Conservation (phyloP, 352 stramenopile genomes). For the Globisporangium camurandrum region DNA sequence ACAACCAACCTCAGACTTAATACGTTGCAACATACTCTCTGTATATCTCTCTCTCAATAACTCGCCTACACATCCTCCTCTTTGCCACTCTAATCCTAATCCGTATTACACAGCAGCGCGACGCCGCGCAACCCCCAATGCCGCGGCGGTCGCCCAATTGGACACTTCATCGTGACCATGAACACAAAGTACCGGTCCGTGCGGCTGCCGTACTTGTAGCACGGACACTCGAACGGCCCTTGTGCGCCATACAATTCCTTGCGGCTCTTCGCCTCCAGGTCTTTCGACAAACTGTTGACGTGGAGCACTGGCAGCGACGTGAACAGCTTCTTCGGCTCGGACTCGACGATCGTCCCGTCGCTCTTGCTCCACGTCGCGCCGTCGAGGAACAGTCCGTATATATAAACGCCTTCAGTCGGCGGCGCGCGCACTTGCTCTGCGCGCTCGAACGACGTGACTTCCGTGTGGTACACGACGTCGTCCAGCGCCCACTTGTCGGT, state of each 20-base stretch:
- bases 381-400: constrained; percentile 97
- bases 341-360: constrained; percentile 92
- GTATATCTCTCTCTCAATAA: neutral
- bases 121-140: constrained; percentile 94
- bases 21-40: neutral
- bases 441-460: constrained; percentile 93
- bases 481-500: constrained; percentile 97
- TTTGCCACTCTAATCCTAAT: constrained; percentile 29
- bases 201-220: constrained; percentile 95
- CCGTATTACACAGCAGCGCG: constrained; percentile 93
- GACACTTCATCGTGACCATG: constrained; percentile 90
- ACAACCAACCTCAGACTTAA: too few species aligned
- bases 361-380: constrained; percentile 94
- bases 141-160: constrained; percentile 80
- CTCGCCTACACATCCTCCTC: neutral
- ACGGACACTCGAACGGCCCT: constrained; percentile 92
- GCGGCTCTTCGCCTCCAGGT: constrained; percentile 87
- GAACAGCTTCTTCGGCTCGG: constrained; percentile 96
- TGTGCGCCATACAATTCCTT: constrained; percentile 90
- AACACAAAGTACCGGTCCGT: constrained; percentile 97
- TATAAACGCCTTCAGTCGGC: constrained; percentile 94
- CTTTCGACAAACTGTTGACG: constrained; percentile 94
- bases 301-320: constrained; percentile 93
- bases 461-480: constrained; percentile 96
- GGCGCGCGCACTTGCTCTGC: constrained; percentile 84